Evolutionary conservation across 441 rosid genomes (phyloP).

Genomic region (Bruguiera hainesii): DNA sequence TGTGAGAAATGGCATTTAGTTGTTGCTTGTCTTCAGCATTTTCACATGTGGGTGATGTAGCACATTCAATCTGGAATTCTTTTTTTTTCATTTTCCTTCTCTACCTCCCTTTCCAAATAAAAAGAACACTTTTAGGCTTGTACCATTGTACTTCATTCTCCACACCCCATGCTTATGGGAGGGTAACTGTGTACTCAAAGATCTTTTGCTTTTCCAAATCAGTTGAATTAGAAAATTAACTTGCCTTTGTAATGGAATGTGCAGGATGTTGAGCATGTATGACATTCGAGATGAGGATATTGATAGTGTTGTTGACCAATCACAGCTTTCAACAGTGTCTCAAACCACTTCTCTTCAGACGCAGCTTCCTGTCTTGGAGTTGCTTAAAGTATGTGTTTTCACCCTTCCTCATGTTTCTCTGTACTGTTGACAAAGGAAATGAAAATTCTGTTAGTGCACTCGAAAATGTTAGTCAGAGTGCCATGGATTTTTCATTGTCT

Average conservation of each 20-base stretch:
- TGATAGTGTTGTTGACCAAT: conserved; percentile 53
- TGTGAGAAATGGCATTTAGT: conserved; percentile 95
- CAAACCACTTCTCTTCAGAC: conserved; percentile 64
- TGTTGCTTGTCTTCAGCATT: conserved; percentile 93
- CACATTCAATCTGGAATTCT: conserved; percentile 5
- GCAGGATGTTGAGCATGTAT: conserved; percentile 89
- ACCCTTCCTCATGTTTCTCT: not conserved
- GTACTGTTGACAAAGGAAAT: not conserved
- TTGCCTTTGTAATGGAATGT: conserved; percentile 15
- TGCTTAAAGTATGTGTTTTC: conserved; percentile 68
- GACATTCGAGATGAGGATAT: conserved; percentile 79
- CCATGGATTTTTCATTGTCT: not conserved
- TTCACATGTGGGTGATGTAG: conserved; percentile 66
- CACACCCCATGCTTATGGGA: too few relatives aligned
- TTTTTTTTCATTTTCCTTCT: conserved; percentile 14
- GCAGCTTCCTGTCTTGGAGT: conserved; percentile 86
- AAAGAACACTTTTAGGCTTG: too few relatives aligned
- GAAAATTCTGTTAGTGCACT: not conserved
- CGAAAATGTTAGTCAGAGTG: not conserved
- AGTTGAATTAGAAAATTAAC: not conserved
- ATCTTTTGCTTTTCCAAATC: too few relatives aligned
- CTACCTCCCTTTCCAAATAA: not conserved
- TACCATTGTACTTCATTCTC: too few relatives aligned
- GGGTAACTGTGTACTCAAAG: too few relatives aligned
- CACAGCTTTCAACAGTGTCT: conserved; percentile 40